phyloP scores from a whole-genome alignment of 2,329 filamentous ascomycete genomes.

The Hymenoscyphus fructigenus region DNA sequence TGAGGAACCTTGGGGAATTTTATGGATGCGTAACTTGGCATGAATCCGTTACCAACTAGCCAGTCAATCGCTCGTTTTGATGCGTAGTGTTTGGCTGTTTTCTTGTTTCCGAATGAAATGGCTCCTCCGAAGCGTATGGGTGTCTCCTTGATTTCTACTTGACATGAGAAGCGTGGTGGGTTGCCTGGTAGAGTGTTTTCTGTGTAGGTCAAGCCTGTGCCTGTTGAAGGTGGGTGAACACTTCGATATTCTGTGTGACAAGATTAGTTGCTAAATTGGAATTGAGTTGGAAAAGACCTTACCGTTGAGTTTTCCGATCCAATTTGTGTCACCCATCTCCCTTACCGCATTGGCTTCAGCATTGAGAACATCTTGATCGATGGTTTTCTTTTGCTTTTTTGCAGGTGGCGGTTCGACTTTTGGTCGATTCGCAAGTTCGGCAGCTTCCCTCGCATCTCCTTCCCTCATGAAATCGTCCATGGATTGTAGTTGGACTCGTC shows the following conservation, averaged over 20 bases:
- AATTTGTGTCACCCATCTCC: conserved; percentile 32
- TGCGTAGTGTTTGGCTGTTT: conserved; percentile 34
- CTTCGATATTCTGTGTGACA: conserved; percentile 30
- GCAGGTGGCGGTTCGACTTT: conserved; percentile 2
- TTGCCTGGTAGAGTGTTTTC: conserved; percentile 13
- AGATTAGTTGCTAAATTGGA: conserved; percentile 9
- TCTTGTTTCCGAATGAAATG: conserved; percentile 31
- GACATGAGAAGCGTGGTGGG: conserved; percentile 25
- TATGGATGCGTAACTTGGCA: conserved; percentile 30
- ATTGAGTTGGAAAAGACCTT: background rate
- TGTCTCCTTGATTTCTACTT: conserved; percentile 26
- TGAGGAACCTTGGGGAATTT: conserved; percentile 27
- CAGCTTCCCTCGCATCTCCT: conserved; percentile 14
- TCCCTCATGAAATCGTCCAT: conserved; percentile 24
- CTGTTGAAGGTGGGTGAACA: conserved; percentile 12
- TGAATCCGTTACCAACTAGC: conserved; percentile 32
- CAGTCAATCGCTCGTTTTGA: conserved; percentile 36
- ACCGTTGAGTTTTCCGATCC: conserved; percentile 34
- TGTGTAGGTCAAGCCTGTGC: conserved; percentile 12
- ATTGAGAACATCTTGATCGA: conserved; percentile 15
- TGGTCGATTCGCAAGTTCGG: background rate
- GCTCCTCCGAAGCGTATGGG: conserved; percentile 24
- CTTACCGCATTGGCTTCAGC: conserved; percentile 22
- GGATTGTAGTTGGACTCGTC: conserved; percentile 4
- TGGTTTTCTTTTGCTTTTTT: conserved; percentile 19